Evolutionary conservation across 306 rosid species (phyloP), one percentile per base, ranked within the genome.

Genomic region (Malus orientalis): DNA sequence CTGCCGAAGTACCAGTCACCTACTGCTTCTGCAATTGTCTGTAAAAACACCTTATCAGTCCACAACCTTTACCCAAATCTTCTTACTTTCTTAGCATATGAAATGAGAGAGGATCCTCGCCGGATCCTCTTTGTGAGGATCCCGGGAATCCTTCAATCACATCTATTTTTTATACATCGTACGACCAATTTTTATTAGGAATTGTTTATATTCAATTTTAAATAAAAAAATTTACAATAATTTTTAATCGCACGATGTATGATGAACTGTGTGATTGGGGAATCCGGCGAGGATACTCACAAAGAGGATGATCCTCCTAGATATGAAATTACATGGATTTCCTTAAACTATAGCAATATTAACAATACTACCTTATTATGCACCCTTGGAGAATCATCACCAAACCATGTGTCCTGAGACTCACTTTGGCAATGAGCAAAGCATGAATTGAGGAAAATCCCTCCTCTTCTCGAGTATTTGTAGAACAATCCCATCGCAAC

Each of bases 371-470:
- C 98, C 98, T 84, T 91, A 66, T 86, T 71, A 62, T 88, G 88
- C 78, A 92, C 78, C 82, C 76, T 91, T 55, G 99, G 97, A 57
- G 98, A 89, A 78, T 89, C 93, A 47, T 4, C 76, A 44, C 68
- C 89, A 85, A 88, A 88, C 99, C 99, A 96, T 25, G 98, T 92
- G n/a, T 96, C 97, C 76, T 87, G 93, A 4, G 75, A 85, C 83
- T 96, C 99, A 74, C 98, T 92, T 85, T 96, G 99, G 90, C 99
- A 92, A 74, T 96, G 99, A 74, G 97, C 97, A 80, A 96, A 96
- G 76, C 99, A 96, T 61, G 99, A 92, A 70, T 96, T 96, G 64
- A 96, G 86, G 84, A 77, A 91, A 92, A 88, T 84, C 65, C 98
- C 99, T 33, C 88, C 99, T 74, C 89, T 82, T 71, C 58, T 65